Evolutionary conservation across 495 filamentous ascomycete species (phyloP).

Genomic region (Neurospora sp.): DNA sequence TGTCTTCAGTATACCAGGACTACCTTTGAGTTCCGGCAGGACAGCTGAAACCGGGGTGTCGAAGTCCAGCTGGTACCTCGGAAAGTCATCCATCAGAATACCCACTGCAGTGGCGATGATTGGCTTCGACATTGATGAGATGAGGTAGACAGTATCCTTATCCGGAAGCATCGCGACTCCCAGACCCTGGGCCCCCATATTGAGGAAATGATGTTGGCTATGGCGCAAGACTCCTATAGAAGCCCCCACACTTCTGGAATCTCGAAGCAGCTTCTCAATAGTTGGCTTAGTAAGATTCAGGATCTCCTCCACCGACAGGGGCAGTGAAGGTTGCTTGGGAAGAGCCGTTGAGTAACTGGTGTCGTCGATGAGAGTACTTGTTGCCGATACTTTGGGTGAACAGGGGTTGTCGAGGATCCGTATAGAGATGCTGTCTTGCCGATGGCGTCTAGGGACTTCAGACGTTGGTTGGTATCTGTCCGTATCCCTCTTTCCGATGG

Average conservation of each 20-base stretch:
- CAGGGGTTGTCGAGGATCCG: background rate
- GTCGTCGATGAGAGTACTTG: background rate
- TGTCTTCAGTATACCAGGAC: background rate
- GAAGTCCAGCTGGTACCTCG: slow-evolving; percentile 13
- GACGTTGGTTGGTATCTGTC: background rate
- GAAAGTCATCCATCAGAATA: slow-evolving; percentile 23
- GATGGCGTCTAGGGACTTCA: background rate
- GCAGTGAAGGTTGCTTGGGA: background rate
- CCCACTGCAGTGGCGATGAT: slow-evolving; percentile 25
- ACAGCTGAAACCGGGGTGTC: slow-evolving; percentile 3
- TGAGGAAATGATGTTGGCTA: background rate
- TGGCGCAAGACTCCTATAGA: slow-evolving; percentile 1
- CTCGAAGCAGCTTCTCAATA: background rate
- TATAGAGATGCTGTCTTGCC: background rate
- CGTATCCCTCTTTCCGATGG: background rate
- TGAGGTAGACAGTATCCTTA: slow-evolving; percentile 25
- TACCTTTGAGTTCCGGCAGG: slow-evolving; percentile 1
- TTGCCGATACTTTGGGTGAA: background rate
- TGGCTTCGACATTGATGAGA: slow-evolving; percentile 31
- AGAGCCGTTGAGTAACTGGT: background rate
- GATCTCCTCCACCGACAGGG: background rate
- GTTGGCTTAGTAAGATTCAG: background rate
- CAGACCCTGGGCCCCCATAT: background rate
- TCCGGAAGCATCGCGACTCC: background rate
- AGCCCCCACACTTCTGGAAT: slow-evolving; percentile 1